Evolutionary conservation across 169 alveolate genomes (phyloP).

Genomic region (Plasmodium blacklocki): DNA sequence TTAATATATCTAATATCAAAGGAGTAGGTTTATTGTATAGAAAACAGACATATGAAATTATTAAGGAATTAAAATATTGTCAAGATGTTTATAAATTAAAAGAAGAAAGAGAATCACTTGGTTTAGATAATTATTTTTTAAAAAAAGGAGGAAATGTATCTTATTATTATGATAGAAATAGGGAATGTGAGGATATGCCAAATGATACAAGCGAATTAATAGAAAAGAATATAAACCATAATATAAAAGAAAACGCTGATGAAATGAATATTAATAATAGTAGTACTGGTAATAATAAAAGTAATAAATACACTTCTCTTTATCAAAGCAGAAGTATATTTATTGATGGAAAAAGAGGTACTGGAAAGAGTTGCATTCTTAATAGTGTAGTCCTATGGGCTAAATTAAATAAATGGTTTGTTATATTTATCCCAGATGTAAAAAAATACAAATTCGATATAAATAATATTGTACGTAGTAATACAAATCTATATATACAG

Average conservation of each 20-base stretch:
- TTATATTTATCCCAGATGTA: conserved; percentile 80
- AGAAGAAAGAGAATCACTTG: conserved; percentile 36
- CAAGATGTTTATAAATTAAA: conserved; percentile 9
- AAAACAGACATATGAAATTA: conserved; percentile 65
- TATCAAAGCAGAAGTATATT: conserved; percentile 50
- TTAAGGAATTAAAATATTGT: conserved; percentile 32
- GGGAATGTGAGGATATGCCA: not conserved
- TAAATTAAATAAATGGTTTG: conserved; percentile 84
- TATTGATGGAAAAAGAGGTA: conserved; percentile 86
- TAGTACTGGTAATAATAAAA: not conserved
- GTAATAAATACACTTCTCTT: not conserved
- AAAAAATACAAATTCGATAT: conserved; percentile 83
- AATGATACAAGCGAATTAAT: not conserved
- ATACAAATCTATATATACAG: conserved; percentile 86
- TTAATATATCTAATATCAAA: conserved; percentile 9
- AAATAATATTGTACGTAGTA: conserved; percentile 83
- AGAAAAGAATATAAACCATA: not conserved
- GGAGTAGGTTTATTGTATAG: conserved; percentile 60
- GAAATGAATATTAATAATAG: not conserved
- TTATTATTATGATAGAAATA: not conserved
- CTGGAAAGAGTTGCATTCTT: conserved; percentile 86
- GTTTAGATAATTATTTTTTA: conserved; percentile 55
- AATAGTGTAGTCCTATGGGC: conserved; percentile 87
- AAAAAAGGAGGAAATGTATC: not conserved
- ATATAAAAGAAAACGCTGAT: not conserved